Percentiles rank a stretch among this genome's conserved stretches.
Conservation (phyloP, 1,139 yeast genomes). For the Torulaspora globosa region DNA sequence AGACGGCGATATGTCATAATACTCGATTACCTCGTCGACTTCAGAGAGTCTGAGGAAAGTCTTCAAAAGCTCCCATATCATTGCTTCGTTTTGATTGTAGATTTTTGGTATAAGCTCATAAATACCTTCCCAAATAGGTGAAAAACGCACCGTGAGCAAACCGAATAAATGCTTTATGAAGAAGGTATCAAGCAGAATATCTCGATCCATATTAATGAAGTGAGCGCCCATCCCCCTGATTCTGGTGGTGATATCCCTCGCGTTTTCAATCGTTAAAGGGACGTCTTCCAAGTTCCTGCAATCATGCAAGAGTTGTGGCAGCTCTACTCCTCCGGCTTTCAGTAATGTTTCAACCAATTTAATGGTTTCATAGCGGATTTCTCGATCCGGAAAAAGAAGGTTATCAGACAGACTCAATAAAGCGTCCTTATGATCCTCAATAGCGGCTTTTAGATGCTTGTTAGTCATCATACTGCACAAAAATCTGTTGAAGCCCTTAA, state of each 20-base stretch:
- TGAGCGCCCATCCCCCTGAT: conserved; percentile 56
- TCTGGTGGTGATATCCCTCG: conserved; percentile 71
- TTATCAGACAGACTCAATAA: conserved; percentile 35
- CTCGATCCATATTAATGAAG: conserved; percentile 43
- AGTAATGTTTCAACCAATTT: conserved; percentile 40
- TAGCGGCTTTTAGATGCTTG: background rate
- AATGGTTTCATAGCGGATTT: conserved; percentile 47
- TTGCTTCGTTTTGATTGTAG: conserved; percentile 42
- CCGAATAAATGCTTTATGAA: conserved; percentile 67
- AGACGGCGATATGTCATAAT: conserved; percentile 19
- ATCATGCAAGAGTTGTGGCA: conserved; percentile 41
- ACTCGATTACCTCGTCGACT: conserved; percentile 16
- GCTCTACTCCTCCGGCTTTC: conserved; percentile 32
- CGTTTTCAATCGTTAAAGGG: conserved; percentile 64
- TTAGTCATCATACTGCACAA: conserved; percentile 12
- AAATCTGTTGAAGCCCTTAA: conserved; percentile 27
- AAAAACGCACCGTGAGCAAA: conserved; percentile 65
- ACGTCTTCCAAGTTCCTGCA: conserved; percentile 62
- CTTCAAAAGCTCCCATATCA: conserved; percentile 56
- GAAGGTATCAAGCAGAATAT: conserved; percentile 38
- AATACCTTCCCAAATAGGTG: conserved; percentile 82
- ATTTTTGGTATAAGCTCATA: conserved; percentile 54
- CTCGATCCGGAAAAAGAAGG: conserved; percentile 45
- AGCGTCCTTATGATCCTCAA: conserved; percentile 8
- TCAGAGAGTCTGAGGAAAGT: conserved; percentile 38